These are phyloP conservation scores for Maudiozyma humilis DNA, from an alignment of 1,139 yeast genomes.

Conservation along the genomic window DNA sequence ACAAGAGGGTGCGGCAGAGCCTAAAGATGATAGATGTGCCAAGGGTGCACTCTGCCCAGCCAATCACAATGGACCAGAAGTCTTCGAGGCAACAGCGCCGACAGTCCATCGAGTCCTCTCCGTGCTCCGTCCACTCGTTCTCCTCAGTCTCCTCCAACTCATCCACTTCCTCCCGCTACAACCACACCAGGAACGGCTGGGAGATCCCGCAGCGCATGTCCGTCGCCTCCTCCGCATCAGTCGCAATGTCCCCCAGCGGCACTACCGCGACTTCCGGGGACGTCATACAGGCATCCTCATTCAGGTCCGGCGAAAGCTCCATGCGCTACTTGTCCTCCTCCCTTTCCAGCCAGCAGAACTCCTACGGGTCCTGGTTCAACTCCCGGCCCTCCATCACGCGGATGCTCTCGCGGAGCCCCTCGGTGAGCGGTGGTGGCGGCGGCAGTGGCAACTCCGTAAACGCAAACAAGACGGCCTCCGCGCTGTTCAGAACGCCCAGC, in stretches of 20 bases:
- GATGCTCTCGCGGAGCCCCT: constrained; percentile 22
- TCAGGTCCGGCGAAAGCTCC: constrained; percentile 28
- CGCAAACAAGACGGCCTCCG: not conserved
- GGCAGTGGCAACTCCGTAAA: constrained; percentile 16
- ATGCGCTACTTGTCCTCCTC: constrained; percentile 29
- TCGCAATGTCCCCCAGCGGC: constrained; percentile 26
- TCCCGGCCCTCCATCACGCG: constrained; percentile 21
- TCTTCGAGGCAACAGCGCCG: not conserved
- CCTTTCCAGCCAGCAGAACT: constrained; percentile 26
- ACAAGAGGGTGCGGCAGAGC: constrained; percentile 13
- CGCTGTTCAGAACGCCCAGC: constrained; percentile 20
- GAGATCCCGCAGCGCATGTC: constrained; percentile 26
- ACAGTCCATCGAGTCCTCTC: constrained; percentile 2
- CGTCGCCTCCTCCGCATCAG: constrained; percentile 17
- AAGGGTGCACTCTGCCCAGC: not conserved
- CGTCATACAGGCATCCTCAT: constrained; percentile 30
- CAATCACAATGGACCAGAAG: not conserved
- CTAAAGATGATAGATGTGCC: not conserved
- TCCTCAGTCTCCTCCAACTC: not conserved
- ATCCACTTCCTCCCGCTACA: constrained; percentile 11
- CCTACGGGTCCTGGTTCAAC: constrained; percentile 32
- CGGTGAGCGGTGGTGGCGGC: constrained; percentile 11
- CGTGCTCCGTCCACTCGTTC: constrained; percentile 5
- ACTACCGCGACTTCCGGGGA: constrained; percentile 24
- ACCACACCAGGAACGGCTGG: constrained; percentile 28